These are phyloP conservation scores for Xylaria flabelliformis DNA, from an alignment of 495 filamentous ascomycete genomes.

Conservation along the genomic window DNA sequence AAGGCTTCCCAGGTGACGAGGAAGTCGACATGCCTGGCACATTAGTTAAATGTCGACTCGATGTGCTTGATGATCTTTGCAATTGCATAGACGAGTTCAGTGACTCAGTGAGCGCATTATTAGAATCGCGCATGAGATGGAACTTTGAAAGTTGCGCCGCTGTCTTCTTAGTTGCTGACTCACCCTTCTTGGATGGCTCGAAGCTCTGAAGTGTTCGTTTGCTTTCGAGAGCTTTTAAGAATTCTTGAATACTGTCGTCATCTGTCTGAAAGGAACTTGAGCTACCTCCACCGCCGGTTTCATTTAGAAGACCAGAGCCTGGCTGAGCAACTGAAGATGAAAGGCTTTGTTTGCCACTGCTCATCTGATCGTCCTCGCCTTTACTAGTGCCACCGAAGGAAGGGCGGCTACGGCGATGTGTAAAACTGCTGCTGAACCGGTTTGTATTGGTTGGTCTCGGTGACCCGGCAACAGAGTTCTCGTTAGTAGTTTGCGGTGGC, in stretches of 20 bases:
- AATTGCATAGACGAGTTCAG: slow-evolving; percentile 84
- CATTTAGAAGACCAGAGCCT: slow-evolving; percentile 81
- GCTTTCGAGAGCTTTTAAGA: slow-evolving; percentile 82
- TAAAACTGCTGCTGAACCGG: slow-evolving; percentile 74
- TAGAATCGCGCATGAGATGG: slow-evolving; percentile 83
- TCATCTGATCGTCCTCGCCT: slow-evolving; percentile 82
- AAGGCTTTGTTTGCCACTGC: slow-evolving; percentile 86
- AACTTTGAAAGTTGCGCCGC: slow-evolving; percentile 77
- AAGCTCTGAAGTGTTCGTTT: slow-evolving; percentile 80
- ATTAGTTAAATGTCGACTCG: slow-evolving; percentile 81
- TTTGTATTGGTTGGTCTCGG: slow-evolving; percentile 80
- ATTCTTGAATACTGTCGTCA: slow-evolving; percentile 91
- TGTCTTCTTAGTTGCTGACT: slow-evolving; percentile 66
- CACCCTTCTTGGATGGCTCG: slow-evolving; percentile 60
- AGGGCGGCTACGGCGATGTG: slow-evolving; percentile 74
- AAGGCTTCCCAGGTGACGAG: slow-evolving; percentile 85
- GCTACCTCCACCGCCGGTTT: slow-evolving; percentile 71
- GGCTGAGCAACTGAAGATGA: slow-evolving; percentile 83
- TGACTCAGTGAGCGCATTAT: slow-evolving; percentile 83
- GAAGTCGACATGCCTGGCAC: slow-evolving; percentile 88
- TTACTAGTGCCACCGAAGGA: slow-evolving; percentile 75
- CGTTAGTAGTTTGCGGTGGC: slow-evolving; percentile 60
- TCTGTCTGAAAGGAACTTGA: slow-evolving; percentile 83
- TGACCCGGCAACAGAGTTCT: slow-evolving; percentile 66
- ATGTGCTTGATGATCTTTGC: slow-evolving; percentile 81